phyloP scores from a whole-genome alignment of 2,329 filamentous ascomycete species.

The Ceratocystis diversiconidia region DNA sequence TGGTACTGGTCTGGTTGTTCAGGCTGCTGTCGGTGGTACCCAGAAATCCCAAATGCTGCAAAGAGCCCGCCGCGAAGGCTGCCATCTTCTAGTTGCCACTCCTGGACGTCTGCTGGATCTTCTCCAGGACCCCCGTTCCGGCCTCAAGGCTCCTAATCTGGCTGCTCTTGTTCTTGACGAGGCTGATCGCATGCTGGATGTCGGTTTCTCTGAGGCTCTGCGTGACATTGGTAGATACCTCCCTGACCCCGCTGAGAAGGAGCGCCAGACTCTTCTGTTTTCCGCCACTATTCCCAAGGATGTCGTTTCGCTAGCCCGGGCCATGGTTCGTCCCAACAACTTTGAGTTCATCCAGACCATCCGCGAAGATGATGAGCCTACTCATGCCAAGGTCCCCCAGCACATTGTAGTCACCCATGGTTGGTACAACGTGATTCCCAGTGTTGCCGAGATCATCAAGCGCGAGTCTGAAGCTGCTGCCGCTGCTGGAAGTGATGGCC shows the following conservation, averaged over 20 bases:
- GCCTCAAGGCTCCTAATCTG: constrained; percentile 62
- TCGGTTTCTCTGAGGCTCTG: constrained; percentile 62
- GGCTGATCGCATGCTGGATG: constrained; percentile 96
- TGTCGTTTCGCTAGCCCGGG: constrained; percentile 65
- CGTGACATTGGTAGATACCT: constrained; percentile 45
- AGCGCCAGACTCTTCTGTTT: constrained; percentile 85
- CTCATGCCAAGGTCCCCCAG: constrained; percentile 75
- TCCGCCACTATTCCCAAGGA: constrained; percentile 82
- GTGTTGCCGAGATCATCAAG: constrained; percentile 61
- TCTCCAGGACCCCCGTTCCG: constrained; percentile 48
- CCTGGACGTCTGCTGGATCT: constrained; percentile 79
- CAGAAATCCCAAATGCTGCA: constrained; percentile 55
- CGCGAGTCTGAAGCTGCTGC: constrained; percentile 37
- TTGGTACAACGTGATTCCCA: constrained; percentile 63
- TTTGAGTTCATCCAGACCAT: constrained; percentile 92
- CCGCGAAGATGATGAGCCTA: constrained; percentile 62
- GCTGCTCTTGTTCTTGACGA: constrained; percentile 91
- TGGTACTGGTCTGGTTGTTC: constrained; percentile 51
- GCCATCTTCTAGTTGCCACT: constrained; percentile 80
- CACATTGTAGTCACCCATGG: constrained; percentile 51
- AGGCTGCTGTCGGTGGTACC: constrained; percentile 84
- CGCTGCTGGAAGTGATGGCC: constrained; percentile 25
- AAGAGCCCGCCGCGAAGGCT: constrained; percentile 58
- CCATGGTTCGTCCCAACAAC: constrained; percentile 59
- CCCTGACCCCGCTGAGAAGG: constrained; percentile 46